These are phyloP conservation scores for Trifolium subterraneum DNA, from an alignment of 306 rosid species.

Conservation along the genomic window DNA sequence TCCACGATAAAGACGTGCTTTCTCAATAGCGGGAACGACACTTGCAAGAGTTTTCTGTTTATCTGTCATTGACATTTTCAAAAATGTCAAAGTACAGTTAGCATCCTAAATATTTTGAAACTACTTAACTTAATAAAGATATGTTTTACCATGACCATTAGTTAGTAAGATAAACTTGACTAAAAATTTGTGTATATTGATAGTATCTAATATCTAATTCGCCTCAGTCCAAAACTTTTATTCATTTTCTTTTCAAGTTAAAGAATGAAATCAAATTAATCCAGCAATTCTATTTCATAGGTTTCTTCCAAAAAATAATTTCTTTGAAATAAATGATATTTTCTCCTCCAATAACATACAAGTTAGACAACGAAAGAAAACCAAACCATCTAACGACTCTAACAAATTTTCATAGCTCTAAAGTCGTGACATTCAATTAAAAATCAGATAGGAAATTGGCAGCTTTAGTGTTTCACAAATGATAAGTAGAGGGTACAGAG, in stretches of 20 bases:
- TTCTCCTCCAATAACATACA: background rate
- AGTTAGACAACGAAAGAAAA: slow-evolving; percentile 16
- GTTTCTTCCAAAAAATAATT: slow-evolving; percentile 29
- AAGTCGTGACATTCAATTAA: slow-evolving; percentile 12
- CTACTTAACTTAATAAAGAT: slow-evolving; percentile 4
- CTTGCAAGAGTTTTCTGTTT: slow-evolving; percentile 75
- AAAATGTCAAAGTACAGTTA: slow-evolving; percentile 33
- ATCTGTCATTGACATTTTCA: slow-evolving; percentile 56
- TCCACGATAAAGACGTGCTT: slow-evolving; percentile 94
- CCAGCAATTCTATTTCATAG: slow-evolving; percentile 3
- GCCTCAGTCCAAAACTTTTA: slow-evolving; percentile 34
- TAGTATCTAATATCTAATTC: slow-evolving; percentile 15
- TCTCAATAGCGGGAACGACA: slow-evolving; percentile 84
- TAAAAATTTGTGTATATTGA: background rate
- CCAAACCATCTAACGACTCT: background rate
- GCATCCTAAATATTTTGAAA: slow-evolving; percentile 33
- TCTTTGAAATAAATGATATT: slow-evolving; percentile 23
- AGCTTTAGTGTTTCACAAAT: slow-evolving; percentile 14
- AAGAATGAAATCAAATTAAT: slow-evolving; percentile 33
- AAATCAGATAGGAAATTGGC: slow-evolving; percentile 30
- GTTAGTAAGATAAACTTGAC: slow-evolving; percentile 33
- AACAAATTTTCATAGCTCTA: slow-evolving; percentile 23
- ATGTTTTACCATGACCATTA: slow-evolving; percentile 26
- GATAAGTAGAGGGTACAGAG: background rate
- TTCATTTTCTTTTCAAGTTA: slow-evolving; percentile 25